Conservation (phyloP, 2,329 filamentous ascomycete species). For the Fonsecaea nubica region DNA sequence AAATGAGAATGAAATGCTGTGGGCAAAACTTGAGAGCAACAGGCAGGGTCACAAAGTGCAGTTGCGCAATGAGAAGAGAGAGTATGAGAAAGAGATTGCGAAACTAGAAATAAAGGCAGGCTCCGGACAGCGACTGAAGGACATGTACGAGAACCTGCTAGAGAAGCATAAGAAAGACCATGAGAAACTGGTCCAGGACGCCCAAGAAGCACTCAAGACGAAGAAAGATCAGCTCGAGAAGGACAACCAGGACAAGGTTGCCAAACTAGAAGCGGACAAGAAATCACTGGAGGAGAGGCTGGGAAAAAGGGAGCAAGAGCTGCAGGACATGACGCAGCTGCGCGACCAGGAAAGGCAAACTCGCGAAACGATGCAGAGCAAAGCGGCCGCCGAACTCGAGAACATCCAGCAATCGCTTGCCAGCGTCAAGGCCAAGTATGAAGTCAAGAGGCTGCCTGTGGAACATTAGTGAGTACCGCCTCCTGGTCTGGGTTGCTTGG, state of each 20-base stretch:
- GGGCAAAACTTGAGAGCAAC: too few species aligned
- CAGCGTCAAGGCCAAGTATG: slow-evolving; percentile 8
- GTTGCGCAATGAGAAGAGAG: neutral
- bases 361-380: slow-evolving; percentile 13
- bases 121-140: slow-evolving; percentile 2
- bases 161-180: slow-evolving; percentile 1
- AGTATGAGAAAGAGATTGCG: slow-evolving; percentile 5
- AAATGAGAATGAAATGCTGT: neutral
- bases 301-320: neutral
- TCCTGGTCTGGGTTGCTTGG: too few species aligned
- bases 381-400: slow-evolving; percentile 1
- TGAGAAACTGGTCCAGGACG: neutral
- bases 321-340: neutral
- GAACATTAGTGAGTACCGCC: slow-evolving; percentile 15
- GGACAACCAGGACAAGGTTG: slow-evolving; percentile 5
- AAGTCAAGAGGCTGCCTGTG: neutral
- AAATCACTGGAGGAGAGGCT: neutral
- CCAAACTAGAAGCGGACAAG: slow-evolving; percentile 7
- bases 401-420: neutral
- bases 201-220: neutral
- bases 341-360: neutral
- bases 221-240: slow-evolving; percentile 9
- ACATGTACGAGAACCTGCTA: slow-evolving; percentile 11
- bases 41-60: neutral
- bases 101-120: neutral